Base-by-base conservation (phyloP, 768 basidiomycete species). In the Tulasnella sp. region DNA sequence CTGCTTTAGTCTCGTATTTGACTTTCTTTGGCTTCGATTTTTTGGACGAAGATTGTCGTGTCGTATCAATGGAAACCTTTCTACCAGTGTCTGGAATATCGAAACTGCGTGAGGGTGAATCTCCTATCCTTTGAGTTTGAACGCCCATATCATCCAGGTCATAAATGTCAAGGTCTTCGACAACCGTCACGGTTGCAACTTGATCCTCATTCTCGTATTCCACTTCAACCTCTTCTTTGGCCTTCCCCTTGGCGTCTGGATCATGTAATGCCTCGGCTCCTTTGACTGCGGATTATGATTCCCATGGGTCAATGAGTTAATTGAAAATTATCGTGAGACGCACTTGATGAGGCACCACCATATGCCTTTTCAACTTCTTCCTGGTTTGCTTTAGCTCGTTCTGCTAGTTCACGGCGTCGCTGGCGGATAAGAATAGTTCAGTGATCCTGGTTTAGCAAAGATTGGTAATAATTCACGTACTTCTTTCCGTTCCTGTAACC, bases 81-180 rank as follows among this genome's bases (percentile, higher is more conserved):
- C n/a, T n/a, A n/a, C n/a, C n/a, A n/a, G n/a, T n/a, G n/a, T n/a
- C n/a, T n/a, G n/a, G n/a, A n/a, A n/a, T n/a, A n/a, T n/a, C n/a
- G 22, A 31, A 31, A 1, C 41, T 47, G 27, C 44, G 54, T 34
- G 58, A 55, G 19, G 45, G 47, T 7, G 22, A 15, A 34, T 54
- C 42, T 29, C 5, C n/a, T 13, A 37, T 22, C 15, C 43, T 54
- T 25, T 34, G 20, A 24, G 27, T 31, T 5, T 34, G 39, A 20
- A 2, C 20, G 19, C 15, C 37, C 39, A 7, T 34, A 20, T 3
- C 33, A 19, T 48, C 43, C 37, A 80, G 64, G 37, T 70, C 65
- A 59, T 76, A 72, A 19, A 84, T 78, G 63, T 92, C 87, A 63
- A 93, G 87, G 63, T 95, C 88, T 62, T 95, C 87, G 12, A 87